Percentiles rank a stretch among this genome's conserved stretches.
Conservation (phyloP, 2,329 filamentous ascomycete genomes). For the Microcyclospora pomicola region DNA sequence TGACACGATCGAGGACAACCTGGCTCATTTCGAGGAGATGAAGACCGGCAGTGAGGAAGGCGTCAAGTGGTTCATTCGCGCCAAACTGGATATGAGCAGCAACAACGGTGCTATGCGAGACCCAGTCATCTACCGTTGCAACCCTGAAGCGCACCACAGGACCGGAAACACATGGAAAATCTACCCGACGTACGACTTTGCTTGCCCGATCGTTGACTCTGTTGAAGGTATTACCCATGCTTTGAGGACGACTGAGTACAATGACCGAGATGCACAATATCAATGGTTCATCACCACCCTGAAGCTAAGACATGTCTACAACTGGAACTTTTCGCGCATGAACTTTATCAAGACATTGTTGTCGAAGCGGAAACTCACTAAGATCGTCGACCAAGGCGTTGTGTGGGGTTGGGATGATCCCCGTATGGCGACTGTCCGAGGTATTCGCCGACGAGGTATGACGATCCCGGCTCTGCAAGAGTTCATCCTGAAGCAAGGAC, state of each 20-base stretch:
- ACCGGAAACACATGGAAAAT: slow-evolving; percentile 71
- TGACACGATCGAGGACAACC: slow-evolving; percentile 63
- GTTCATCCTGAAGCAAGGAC: slow-evolving; percentile 74
- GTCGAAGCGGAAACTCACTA: slow-evolving; percentile 75
- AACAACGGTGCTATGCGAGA: slow-evolving; percentile 93
- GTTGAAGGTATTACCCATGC: slow-evolving; percentile 74
- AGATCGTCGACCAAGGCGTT: slow-evolving; percentile 61
- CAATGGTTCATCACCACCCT: slow-evolving; percentile 71
- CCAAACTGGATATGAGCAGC: slow-evolving; percentile 83
- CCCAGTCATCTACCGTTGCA: slow-evolving; percentile 95
- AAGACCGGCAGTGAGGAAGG: slow-evolving; percentile 71
- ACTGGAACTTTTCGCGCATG: slow-evolving; percentile 76
- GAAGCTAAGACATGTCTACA: slow-evolving; percentile 60
- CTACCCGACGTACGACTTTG: slow-evolving; percentile 79
- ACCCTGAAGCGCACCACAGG: slow-evolving; percentile 57
- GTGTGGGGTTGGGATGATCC: slow-evolving; percentile 82
- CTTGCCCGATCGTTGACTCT: slow-evolving; percentile 67
- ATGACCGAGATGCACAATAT: slow-evolving; percentile 74
- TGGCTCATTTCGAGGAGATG: slow-evolving; percentile 87
- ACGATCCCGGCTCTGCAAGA: slow-evolving; percentile 66
- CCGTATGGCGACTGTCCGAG: slow-evolving; percentile 71
- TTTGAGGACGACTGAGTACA: slow-evolving; percentile 73
- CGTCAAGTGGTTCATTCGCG: slow-evolving; percentile 76
- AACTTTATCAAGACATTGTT: slow-evolving; percentile 74
- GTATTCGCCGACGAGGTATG: slow-evolving; percentile 64